Conservation (phyloP, 495 filamentous ascomycete genomes). For the Penicillium canescens region DNA sequence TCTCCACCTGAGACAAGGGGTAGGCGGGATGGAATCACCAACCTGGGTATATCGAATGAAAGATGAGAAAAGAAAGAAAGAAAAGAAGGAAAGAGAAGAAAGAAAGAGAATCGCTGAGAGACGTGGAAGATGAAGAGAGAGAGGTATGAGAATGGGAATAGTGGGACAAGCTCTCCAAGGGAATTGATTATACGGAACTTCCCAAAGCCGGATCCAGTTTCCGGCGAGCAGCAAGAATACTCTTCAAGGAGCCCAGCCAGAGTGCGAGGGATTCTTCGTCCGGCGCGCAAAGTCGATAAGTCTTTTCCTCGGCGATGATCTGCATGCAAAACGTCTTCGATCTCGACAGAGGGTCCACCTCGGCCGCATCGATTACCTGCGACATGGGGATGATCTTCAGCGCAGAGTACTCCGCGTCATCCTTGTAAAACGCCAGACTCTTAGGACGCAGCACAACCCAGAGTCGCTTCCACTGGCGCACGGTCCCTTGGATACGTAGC, state of each 20-base stretch:
- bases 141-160: neutral
- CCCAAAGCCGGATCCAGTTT: slow-evolving; percentile 31
- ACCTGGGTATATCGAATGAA: slow-evolving; percentile 12
- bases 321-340: slow-evolving; percentile 88
- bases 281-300: slow-evolving; percentile 79
- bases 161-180: neutral
- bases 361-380: slow-evolving; percentile 85
- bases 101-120: neutral
- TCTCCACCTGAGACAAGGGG: neutral
- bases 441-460: slow-evolving; percentile 92
- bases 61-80: neutral
- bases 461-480: slow-evolving; percentile 90
- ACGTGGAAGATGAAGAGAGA: neutral
- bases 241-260: slow-evolving; percentile 89
- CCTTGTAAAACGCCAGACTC: slow-evolving; percentile 89
- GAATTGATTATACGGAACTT: neutral
- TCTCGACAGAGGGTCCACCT: slow-evolving; percentile 82
- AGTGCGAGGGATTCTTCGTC: slow-evolving; percentile 82
- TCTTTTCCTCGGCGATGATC: slow-evolving; percentile 92
- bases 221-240: slow-evolving; percentile 66
- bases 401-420: slow-evolving; percentile 88
- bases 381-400: slow-evolving; percentile 77
- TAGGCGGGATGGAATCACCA: slow-evolving; percentile 1
- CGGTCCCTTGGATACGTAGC: slow-evolving; percentile 80
- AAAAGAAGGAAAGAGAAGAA: neutral